Base-by-base conservation (phyloP, 208 protist genomes). In the Wallacemonas collosoma region DNA sequence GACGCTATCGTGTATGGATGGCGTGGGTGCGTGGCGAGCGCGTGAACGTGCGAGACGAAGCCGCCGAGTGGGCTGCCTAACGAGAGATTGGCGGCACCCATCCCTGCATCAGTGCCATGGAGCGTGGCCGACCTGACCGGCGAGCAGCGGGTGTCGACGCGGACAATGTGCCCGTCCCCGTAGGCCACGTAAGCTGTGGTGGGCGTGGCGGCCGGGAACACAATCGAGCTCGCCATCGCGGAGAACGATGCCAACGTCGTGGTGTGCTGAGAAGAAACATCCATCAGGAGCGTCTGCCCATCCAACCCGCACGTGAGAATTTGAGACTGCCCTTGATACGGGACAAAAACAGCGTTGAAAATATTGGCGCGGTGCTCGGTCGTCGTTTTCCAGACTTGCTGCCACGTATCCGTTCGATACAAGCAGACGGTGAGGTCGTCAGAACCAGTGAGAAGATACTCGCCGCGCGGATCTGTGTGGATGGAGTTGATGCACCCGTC, bases 401-500 rank as follows among this genome's bases (percentile, higher is more conserved):
- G 51, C 17, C 36, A 60, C 53, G 85, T 82, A 62, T 80, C 75
- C 2, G 57, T 66, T 5, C 45, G 38, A 43, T 82, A 84, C 0
- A 90, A 43, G 68, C 79, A 81, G 14, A 90, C 41, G 11, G 15
- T 35, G 15, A 63, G 50, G 73, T 90, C 86, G 44, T 88, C 86
- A 47, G 80, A 86, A 3, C 80, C 82, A 1, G 82, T 84, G n/a
- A 87, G 40, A 17, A 90, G 71, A 3, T 76, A 66, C 35, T 78
- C 69, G 6, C 76, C 82, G 6, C 41, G 60, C 61, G 53, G 14
- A 57, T 83, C 75, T 26, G 81, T 73, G 26, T 63, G 36, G 50
- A 88, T 72, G 55, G 76, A 80, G 72, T 90, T 90, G 50, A 90
- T 69, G 71, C 82, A 86, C 43, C 82, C 86, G n/a, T 70, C 53